Evolutionary conservation across 1,284 basidiomycete species (phyloP).

Genomic region (Farysia itapuensis): DNA sequence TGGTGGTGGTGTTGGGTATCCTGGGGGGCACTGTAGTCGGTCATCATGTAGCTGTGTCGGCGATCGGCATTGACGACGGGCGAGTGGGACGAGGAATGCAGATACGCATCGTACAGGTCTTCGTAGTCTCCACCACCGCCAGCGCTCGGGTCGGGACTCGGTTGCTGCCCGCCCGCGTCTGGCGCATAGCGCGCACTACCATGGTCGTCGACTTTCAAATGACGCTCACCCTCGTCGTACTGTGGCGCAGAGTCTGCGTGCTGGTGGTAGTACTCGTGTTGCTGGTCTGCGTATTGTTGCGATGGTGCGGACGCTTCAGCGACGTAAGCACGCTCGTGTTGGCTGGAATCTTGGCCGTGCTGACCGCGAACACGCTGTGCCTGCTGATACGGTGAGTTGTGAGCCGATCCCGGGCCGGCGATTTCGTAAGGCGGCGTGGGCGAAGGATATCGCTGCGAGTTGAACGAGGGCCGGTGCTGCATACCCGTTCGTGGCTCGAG

Average conservation of each 20-base stretch:
- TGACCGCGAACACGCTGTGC: background rate
- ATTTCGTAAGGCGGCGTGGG: background rate
- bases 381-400: constrained; percentile 3
- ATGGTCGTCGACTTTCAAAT: too few relatives aligned
- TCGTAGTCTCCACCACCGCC: constrained; percentile 13
- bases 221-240: too few relatives aligned
- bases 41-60: constrained; percentile 37
- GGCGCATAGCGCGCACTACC: too few relatives aligned
- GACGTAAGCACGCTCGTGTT: constrained; percentile 18
- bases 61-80: constrained; percentile 15
- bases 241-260: constrained; percentile 8
- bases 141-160: too few relatives aligned
- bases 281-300: constrained; percentile 12
- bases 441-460: background rate
- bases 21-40: constrained; percentile 10
- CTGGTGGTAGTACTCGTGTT: constrained; percentile 1
- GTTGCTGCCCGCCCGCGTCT: too few relatives aligned
- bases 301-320: constrained; percentile 25
- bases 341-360: background rate
- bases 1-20: too few relatives aligned
- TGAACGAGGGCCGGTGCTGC: background rate
- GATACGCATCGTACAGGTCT: constrained; percentile 39
- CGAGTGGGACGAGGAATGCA: constrained; percentile 17
- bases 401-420: background rate
- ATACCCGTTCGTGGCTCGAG: constrained; percentile 22